Base-by-base conservation (phyloP, 108 stramenopile species). In the Seminavis robusta region DNA sequence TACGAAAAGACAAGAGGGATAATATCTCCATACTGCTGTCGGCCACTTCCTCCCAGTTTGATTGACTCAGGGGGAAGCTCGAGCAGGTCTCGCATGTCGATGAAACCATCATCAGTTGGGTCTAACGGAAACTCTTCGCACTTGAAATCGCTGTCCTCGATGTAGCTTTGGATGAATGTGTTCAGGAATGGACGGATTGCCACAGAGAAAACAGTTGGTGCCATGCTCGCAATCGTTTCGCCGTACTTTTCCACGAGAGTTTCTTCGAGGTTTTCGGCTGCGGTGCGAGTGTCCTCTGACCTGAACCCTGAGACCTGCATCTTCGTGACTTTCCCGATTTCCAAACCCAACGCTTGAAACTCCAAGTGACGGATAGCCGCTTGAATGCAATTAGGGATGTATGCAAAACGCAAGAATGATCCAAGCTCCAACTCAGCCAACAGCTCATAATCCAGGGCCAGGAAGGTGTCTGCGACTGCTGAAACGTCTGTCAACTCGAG, bases 31-130 rank as follows among this genome's bases (percentile, higher is more conserved):
- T 84, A 86, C 8, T 60, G 66, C 26, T 57, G 40, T 6, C 29
- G 42, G 15, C 67, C 72, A 8, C 49, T 61, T 23, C 61, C 73
- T 42, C 74, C 79, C 36, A 34, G 19, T 4, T n/a, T 21, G 9
- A 19, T 25, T 16, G 77, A 69, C 21, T 31, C 33, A 9, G 29
- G 46, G 9, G 68, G 54, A 11, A 30, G 24, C 38, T 74, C 34
- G 9, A 86, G 67, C 23, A 86, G 59, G 38, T 85, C 80, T 38
- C 81, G 62, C 40, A 86, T 83, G 61, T 90, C 84, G 34, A 84
- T 26, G 41, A 49, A 60, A 38, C 55, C 11, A 10, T 47, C 11
- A 2, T n/a, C 45, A 8, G 31, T 28, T 15, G 43, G 58, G 51
- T n/a, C n/a, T n/a, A n/a, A n/a, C 59, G 51, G 4, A 5, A n/a